Conservation (phyloP, 2,329 filamentous ascomycete genomes). For the Colletotrichum trifolii region DNA sequence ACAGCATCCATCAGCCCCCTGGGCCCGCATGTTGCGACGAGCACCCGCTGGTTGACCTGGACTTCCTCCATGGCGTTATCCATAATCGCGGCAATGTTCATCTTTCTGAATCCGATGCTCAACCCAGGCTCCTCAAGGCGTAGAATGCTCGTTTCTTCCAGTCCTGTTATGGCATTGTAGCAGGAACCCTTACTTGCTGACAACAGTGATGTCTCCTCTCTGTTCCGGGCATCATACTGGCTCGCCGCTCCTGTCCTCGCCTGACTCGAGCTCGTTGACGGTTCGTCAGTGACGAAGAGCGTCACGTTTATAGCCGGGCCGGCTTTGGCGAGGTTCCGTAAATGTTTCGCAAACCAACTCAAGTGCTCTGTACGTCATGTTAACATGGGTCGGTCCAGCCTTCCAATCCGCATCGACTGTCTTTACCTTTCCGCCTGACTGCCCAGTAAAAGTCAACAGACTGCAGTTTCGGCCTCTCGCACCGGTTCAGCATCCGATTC, state of each 20-base stretch:
- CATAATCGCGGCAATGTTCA: slow-evolving; percentile 2
- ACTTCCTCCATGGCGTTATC: not conserved
- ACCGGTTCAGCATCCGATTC: slow-evolving; percentile 11
- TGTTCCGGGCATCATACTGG: not conserved
- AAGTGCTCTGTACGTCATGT: not conserved
- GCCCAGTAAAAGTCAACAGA: slow-evolving; percentile 2
- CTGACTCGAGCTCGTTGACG: not conserved
- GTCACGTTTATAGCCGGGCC: not conserved
- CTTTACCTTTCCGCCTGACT: slow-evolving; percentile 10
- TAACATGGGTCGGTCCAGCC: not conserved
- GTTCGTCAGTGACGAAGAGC: not conserved
- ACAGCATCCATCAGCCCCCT: slow-evolving; percentile 19
- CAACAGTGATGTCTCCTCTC: not conserved
- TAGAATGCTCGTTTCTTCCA: not conserved
- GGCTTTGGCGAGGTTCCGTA: not conserved
- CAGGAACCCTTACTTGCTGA: not conserved
- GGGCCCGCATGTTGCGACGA: slow-evolving; percentile 17
- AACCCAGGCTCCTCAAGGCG: not conserved
- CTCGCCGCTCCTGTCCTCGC: not conserved
- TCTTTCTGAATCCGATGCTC: not conserved
- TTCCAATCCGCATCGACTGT: not conserved
- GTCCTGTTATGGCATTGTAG: not conserved
- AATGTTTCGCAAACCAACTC: not conserved
- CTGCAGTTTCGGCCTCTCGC: not conserved
- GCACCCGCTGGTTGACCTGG: not conserved